phyloP scores from a whole-genome alignment of 2,329 filamentous ascomycete genomes.

The Phyllosticta citrichinensis region DNA sequence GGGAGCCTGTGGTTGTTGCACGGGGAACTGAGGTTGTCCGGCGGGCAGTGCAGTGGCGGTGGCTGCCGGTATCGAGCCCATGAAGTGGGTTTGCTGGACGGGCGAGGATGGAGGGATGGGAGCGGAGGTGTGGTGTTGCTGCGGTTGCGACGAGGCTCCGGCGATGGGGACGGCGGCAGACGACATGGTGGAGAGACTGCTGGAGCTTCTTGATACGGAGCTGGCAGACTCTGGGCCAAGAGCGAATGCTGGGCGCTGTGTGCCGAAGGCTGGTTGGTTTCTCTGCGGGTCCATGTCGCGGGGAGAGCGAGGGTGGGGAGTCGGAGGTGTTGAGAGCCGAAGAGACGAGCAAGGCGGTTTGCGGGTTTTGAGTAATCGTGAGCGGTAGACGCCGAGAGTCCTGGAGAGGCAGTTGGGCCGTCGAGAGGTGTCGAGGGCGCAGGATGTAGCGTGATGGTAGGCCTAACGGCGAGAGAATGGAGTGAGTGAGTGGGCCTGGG shows the following conservation, averaged over 20 bases:
- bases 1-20: conserved; percentile 20
- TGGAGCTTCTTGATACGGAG: conserved; percentile 32
- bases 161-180: conserved; percentile 12
- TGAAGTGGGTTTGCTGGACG: conserved; percentile 24
- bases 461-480: not conserved
- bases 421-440: not conserved
- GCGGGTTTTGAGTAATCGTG: not conserved
- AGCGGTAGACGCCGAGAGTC: not conserved
- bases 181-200: conserved; percentile 31
- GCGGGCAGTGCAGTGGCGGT: conserved; percentile 18
- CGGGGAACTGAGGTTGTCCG: conserved; percentile 14
- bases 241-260: conserved; percentile 9
- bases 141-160: conserved; percentile 10
- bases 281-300: not conserved
- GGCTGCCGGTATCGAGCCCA: conserved; percentile 15
- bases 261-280: not conserved
- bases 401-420: not conserved
- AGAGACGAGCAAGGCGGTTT: not conserved
- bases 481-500: not conserved
- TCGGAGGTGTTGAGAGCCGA: not conserved
- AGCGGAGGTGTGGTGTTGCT: conserved; percentile 2
- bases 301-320: not conserved
- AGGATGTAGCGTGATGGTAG: not conserved
- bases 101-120: conserved; percentile 24
- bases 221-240: conserved; percentile 12